Percentiles rank a stretch among this genome's conserved stretches.
These are phyloP conservation scores for Quercus wislizeni DNA, from an alignment of 306 rosid species.

Conservation along the genomic window DNA sequence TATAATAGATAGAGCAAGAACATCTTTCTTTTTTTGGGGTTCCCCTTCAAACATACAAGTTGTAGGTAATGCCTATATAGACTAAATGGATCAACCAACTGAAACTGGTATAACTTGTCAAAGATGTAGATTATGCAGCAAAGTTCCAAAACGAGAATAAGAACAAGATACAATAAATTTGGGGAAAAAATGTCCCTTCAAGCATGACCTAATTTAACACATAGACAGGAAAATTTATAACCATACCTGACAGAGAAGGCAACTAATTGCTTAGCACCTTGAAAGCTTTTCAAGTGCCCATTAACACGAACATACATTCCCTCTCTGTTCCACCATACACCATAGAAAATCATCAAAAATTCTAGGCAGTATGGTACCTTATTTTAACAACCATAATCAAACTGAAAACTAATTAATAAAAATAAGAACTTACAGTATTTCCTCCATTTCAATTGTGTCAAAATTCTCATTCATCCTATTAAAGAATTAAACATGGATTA, in stretches of 20 bases:
- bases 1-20: not conserved
- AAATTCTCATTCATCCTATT: constrained; percentile 70
- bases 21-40: not conserved
- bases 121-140: not conserved
- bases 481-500: constrained; percentile 13
- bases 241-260: constrained; percentile 84
- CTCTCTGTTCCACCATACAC: constrained; percentile 35
- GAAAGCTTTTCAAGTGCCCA: constrained; percentile 82
- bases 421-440: constrained; percentile 51
- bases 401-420: constrained; percentile 19
- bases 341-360: not conserved
- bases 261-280: constrained; percentile 59
- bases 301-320: constrained; percentile 66
- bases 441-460: constrained; percentile 79
- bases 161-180: not conserved
- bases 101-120: not conserved
- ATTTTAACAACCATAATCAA: not conserved
- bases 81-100: not conserved
- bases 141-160: not conserved
- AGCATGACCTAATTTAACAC: not conserved
- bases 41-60: not conserved
- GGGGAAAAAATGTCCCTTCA: not conserved
- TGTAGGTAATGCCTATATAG: not conserved
- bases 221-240: not conserved
- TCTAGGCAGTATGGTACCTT: not conserved